Conservation (phyloP, 2,329 filamentous ascomycete genomes). For the Neopestalotiopsis rosae region DNA sequence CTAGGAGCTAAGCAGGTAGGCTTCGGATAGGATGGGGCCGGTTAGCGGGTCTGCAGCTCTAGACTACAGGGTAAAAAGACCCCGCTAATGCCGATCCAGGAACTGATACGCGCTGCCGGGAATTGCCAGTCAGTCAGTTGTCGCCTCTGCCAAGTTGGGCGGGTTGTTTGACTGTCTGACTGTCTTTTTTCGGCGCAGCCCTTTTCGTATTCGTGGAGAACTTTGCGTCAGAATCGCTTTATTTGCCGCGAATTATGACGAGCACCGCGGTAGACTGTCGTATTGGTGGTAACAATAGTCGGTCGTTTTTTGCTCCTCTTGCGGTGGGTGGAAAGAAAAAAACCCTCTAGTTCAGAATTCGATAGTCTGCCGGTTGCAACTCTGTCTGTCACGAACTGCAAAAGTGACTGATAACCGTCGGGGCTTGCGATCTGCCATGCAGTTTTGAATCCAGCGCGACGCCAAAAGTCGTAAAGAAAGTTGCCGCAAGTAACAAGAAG, state of each 20-base stretch:
- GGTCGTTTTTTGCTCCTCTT: background rate
- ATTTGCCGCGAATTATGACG: background rate
- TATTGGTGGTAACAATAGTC: background rate
- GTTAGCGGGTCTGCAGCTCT: constrained; percentile 4
- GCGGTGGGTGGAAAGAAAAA: background rate
- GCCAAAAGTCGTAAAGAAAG: background rate
- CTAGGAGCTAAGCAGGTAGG: background rate
- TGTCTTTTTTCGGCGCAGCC: background rate
- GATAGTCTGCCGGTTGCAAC: background rate
- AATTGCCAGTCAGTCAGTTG: background rate
- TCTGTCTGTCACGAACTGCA: background rate
- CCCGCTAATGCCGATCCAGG: constrained; percentile 15
- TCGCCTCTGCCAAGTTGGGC: constrained; percentile 2
- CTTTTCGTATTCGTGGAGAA: background rate
- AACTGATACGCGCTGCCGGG: constrained; percentile 9
- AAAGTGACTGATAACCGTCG: background rate
- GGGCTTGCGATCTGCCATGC: background rate
- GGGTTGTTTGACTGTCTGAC: no score
- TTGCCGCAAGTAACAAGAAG: background rate
- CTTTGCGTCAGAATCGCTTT: background rate
- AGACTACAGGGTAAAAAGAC: background rate
- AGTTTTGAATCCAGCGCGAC: background rate
- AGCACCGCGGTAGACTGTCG: background rate
- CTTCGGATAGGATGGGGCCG: constrained; percentile 1
- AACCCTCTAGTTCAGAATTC: background rate